Evolutionary conservation across 148 eudicot species (phyloP), one percentile per base, ranked within the genome.

Genomic region (Nepenthes gracilis): DNA sequence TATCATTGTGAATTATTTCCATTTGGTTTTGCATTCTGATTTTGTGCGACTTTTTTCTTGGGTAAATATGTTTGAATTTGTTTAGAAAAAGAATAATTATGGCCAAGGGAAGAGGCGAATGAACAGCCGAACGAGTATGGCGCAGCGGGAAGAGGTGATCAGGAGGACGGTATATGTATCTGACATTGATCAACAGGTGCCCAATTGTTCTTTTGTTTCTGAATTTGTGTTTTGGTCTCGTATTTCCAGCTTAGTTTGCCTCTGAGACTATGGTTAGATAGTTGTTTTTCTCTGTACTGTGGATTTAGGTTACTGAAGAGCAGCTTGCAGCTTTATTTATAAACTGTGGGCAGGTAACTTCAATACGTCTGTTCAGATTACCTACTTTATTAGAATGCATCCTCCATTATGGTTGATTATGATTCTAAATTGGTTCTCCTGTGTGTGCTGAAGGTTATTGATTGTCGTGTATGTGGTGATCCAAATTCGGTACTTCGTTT

Each of bases 401-500:
- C 33, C 32, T 64, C 13, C 37, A 51, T 48, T 49, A 54, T 43
- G 5, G 6, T 15, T 52, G n/a, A 47, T 60, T 53, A 35, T 52
- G 11, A 53, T n/a, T 49, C 34, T 68, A 40, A 63, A 60, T 53
- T 2, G 13, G 33, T 70, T 33, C 71, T 12, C 52, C 23, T 6
- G 53, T 54, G 70, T 60, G 48, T 61, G 63, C 32, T 72, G 63
- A 76, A 94, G 99, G 99, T 94, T 68, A 90, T 94, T 64, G 99
- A 94, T 64, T 94, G 99, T 69, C 99, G 99, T 70, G 77, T 94
- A 45, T 94, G 99, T 74, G 99, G 99, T 57, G 99, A 94, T 68
- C 97, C 99, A 13, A 94, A 89, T 64, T 94, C 99, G 48, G 77
- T 85, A 13, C 99, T 94, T 65, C 99, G 97, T 55, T 94, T 94